Evolutionary conservation across 129 eudicot species (phyloP), one percentile per base, ranked within the genome.

Genomic region (Smallanthus sonchifolius): DNA sequence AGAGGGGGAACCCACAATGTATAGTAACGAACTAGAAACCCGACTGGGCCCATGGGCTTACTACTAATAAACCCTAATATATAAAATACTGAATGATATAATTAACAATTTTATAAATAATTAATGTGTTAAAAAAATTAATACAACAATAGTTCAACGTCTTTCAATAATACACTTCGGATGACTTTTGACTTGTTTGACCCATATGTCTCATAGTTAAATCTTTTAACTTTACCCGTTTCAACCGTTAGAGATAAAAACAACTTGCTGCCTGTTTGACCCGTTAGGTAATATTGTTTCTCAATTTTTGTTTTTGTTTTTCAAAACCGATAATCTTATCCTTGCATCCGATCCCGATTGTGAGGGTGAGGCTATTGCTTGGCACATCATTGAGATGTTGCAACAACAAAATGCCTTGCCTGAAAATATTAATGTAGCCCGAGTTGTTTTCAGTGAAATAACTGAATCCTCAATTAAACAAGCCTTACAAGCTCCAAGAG

Each of bases 261-360:
- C 2, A 16, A 52, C 40, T 42, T 72, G 67, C 34, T 55, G 32
- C 9, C 2, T 14, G 20, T 47, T 48, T 13, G 14, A 45, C n/a
- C 57, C 3, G 57, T 51, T n/a, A 5, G 3, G 0, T 10, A 52
- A 7, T 67, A 38, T 76, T 55, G 69, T 28, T 55, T 71, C 82
- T 57, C 54, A 78, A 42, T 10, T 71, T 66, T 32, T 40, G 24
- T 37, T 61, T 60, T 75, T 88, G 38, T 60, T 66, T 73, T n/a
- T 72, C 91, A 93, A 97, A 49, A 90, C 93, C 30, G 70, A 94
- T 67, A 88, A 94, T 90, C 91, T 94, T 62, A 88, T 94, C 83
- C 98, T 94, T 59, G 98, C 98, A 54, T 94, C 97, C 28, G 97
- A 94, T 77, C 98, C 98, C 35, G 97, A 94, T 78, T 93, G 98